Evolutionary conservation across 768 basidiomycete genomes (phyloP).

Genomic region (Trametes gibbosa): DNA sequence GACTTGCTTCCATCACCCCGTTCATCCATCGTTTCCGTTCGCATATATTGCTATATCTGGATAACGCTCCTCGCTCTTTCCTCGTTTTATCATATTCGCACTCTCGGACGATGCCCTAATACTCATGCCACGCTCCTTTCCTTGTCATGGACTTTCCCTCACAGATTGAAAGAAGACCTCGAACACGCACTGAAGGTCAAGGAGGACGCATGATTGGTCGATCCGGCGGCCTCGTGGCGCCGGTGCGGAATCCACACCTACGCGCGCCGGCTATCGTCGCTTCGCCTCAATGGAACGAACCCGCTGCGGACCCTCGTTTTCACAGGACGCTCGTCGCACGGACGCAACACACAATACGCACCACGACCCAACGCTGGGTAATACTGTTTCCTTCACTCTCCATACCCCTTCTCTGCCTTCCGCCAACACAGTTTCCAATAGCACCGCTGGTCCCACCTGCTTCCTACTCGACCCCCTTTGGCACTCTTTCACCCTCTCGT

Average conservation of each 20-base stretch:
- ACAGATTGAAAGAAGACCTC: conserved; percentile 69
- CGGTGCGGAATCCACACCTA: conserved; percentile 14
- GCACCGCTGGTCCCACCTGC: background rate
- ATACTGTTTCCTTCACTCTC: conserved; percentile 13
- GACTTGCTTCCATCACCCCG: conserved; percentile 21
- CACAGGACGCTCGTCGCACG: background rate
- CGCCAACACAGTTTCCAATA: conserved; percentile 10
- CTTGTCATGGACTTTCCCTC: conserved; percentile 9
- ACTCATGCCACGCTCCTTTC: conserved; percentile 21
- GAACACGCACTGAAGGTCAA: conserved; percentile 43
- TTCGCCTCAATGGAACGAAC: conserved; percentile 16
- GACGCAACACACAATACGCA: conserved; percentile 14
- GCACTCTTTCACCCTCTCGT: background rate
- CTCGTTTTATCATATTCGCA: conserved; percentile 5
- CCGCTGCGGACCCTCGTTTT: conserved; percentile 3
- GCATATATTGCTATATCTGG: conserved; percentile 17
- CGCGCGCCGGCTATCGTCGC: conserved; percentile 8
- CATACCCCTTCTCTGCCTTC: conserved; percentile 4
- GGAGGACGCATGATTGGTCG: conserved; percentile 15
- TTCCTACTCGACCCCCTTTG: background rate
- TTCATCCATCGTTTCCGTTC: conserved; percentile 21
- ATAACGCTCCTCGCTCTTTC: background rate
- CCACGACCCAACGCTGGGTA: conserved; percentile 5
- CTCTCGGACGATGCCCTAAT: conserved; percentile 18
- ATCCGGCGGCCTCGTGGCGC: conserved; percentile 33